A percentile compares a stretch with the other conserved stretches of the same genome.
Conservation (phyloP, 73 alveolate genomes). For the Tetrahymena thermophila region DNA sequence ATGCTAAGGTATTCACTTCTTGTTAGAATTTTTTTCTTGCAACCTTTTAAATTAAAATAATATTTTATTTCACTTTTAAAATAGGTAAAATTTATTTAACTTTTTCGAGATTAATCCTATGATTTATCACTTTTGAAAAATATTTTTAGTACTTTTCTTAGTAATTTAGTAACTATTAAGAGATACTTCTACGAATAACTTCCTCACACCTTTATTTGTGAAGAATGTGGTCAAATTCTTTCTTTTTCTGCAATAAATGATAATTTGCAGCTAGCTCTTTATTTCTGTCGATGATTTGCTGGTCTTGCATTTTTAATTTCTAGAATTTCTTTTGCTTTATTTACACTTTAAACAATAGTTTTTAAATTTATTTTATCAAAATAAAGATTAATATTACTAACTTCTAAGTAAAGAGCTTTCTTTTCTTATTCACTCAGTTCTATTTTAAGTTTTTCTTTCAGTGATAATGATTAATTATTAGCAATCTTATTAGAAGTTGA, state of each 20-base stretch:
- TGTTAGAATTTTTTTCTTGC: neutral
- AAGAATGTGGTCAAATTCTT: neutral
- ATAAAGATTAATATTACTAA: neutral
- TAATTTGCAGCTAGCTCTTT: neutral
- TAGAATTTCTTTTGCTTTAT: neutral
- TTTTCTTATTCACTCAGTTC: neutral
- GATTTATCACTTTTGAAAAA: neutral
- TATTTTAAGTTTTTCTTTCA: neutral
- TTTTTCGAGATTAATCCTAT: neutral
- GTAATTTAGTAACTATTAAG: neutral
- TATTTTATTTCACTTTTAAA: neutral
- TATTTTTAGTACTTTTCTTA: neutral
- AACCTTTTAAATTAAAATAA: neutral
- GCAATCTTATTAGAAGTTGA: neutral
- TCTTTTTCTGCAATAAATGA: neutral
- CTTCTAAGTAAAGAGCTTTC: neutral
- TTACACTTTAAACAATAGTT: neutral
- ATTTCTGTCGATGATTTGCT: neutral
- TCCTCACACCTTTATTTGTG: neutral
- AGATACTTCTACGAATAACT: neutral
- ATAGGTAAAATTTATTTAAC: neutral
- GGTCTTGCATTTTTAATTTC: neutral
- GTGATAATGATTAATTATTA: neutral
- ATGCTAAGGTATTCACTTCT: neutral
- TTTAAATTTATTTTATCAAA: neutral